A percentile compares a stretch with the other conserved stretches of the same genome.
phyloP scores from a whole-genome alignment of 2,329 filamentous ascomycete genomes.

The Alternaria hordeiaustralica region DNA sequence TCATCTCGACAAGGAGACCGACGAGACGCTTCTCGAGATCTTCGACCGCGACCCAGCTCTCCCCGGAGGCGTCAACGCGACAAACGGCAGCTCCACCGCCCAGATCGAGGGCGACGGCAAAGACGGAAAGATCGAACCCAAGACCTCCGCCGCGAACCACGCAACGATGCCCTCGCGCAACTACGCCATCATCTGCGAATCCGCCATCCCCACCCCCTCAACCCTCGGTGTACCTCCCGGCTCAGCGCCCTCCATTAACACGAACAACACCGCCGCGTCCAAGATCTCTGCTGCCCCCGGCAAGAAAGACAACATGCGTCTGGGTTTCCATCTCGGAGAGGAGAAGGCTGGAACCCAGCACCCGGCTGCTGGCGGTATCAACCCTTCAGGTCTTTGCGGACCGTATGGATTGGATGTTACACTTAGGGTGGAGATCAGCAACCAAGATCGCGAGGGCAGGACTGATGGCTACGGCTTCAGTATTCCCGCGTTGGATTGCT shows the following conservation, averaged over 20 bases:
- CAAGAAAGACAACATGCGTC: conserved; percentile 66
- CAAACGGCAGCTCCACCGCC: conserved; percentile 26
- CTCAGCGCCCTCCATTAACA: conserved; percentile 22
- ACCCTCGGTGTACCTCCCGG: conserved; percentile 22
- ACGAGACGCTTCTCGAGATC: conserved; percentile 68
- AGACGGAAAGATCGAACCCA: conserved; percentile 45
- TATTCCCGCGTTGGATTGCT: conserved; percentile 52
- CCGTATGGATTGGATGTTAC: conserved; percentile 55
- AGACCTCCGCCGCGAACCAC: conserved; percentile 76
- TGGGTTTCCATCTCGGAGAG: conserved; percentile 77
- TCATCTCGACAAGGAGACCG: conserved; percentile 66
- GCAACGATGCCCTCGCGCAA: conserved; percentile 81
- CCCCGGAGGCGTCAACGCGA: conserved; percentile 31
- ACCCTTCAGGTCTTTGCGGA: conserved; percentile 52
- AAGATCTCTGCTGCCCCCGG: conserved; percentile 33
- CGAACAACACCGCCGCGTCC: conserved; percentile 38
- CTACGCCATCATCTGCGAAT: conserved; percentile 68
- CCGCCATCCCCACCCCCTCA: conserved; percentile 36
- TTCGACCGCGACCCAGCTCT: conserved; percentile 65
- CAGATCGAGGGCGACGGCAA: conserved; percentile 29
- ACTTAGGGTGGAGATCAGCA: conserved; percentile 57
- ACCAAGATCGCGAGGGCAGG: conserved; percentile 51
- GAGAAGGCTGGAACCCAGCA: conserved; percentile 78
- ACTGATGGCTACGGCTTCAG: conserved; percentile 60
- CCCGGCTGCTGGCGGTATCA: conserved; percentile 65